These are phyloP conservation scores for Tetrahymena malaccensis DNA, from an alignment of 73 alveolate species.

Conservation along the genomic window DNA sequence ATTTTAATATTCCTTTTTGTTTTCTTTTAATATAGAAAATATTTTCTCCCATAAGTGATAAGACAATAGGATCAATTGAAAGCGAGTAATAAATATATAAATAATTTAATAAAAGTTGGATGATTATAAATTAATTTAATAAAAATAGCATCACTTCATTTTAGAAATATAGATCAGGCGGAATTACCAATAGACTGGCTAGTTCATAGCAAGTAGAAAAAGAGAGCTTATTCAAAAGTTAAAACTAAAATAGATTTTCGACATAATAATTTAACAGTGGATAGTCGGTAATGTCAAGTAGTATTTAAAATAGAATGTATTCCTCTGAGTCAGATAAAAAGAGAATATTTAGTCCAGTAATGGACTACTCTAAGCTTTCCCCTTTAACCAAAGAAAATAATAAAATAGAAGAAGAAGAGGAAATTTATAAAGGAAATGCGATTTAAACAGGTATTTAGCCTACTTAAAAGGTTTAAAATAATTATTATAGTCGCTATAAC, in stretches of 20 bases:
- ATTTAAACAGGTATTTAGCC: background rate
- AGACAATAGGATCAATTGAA: background rate
- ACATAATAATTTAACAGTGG: background rate
- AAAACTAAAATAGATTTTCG: background rate
- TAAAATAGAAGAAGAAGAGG: background rate
- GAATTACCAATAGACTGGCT: background rate
- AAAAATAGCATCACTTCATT: background rate
- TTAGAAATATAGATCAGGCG: background rate
- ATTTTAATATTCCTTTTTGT: too few species aligned
- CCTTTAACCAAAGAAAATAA: background rate
- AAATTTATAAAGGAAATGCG: background rate
- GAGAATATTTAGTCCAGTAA: background rate
- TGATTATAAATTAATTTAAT: too few species aligned
- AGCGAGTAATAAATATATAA: background rate
- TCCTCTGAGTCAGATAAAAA: background rate
- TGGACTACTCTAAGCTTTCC: background rate
- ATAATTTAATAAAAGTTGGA: background rate
- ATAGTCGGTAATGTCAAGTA: background rate
- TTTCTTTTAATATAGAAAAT: background rate
- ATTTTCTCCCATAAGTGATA: background rate
- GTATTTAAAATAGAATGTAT: background rate
- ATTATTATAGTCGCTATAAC: background rate
- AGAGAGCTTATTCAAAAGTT: background rate
- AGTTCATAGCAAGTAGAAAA: background rate
- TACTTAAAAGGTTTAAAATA: too few species aligned